Conservation (phyloP, 208 protist species). For the Wallacemonas sp. region DNA sequence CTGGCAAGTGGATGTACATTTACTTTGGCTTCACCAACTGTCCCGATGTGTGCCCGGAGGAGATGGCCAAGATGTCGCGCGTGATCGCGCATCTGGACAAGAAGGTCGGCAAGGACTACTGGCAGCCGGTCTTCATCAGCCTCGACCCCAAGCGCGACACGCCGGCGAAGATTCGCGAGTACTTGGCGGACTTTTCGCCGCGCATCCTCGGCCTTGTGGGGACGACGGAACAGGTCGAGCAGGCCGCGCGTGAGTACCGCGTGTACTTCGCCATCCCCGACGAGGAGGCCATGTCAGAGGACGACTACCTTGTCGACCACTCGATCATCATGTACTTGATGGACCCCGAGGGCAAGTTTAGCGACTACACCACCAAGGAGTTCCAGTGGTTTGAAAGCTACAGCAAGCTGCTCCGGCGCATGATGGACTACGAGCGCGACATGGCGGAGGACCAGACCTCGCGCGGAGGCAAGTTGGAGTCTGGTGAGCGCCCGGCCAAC, state of each 20-base stretch:
- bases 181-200: constrained; percentile 92
- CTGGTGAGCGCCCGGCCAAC: constrained; percentile 46
- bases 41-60: constrained; percentile 96
- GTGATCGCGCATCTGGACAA: constrained; percentile 81
- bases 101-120: constrained; percentile 76
- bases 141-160: constrained; percentile 94
- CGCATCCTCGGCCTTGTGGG: constrained; percentile 92
- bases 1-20: constrained; percentile 93
- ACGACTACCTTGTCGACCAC: constrained; percentile 97
- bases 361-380: constrained; percentile 90
- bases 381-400: constrained; percentile 87
- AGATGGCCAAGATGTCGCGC: constrained; percentile 94
- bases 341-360: constrained; percentile 88
- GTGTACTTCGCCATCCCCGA: constrained; percentile 92
- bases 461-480: constrained; percentile 23
- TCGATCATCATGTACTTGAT: constrained; percentile 95
- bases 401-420: constrained; percentile 76
- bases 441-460: constrained; percentile 39
- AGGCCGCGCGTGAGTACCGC: constrained; percentile 83
- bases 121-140: constrained; percentile 94
- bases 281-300: constrained; percentile 69
- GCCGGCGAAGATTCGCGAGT: constrained; percentile 70
- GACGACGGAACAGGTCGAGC: constrained; percentile 76
- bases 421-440: constrained; percentile 76
- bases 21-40: constrained; percentile 98